Conservation (phyloP, 2,329 filamentous ascomycete genomes). For the Eutypella sp. region DNA sequence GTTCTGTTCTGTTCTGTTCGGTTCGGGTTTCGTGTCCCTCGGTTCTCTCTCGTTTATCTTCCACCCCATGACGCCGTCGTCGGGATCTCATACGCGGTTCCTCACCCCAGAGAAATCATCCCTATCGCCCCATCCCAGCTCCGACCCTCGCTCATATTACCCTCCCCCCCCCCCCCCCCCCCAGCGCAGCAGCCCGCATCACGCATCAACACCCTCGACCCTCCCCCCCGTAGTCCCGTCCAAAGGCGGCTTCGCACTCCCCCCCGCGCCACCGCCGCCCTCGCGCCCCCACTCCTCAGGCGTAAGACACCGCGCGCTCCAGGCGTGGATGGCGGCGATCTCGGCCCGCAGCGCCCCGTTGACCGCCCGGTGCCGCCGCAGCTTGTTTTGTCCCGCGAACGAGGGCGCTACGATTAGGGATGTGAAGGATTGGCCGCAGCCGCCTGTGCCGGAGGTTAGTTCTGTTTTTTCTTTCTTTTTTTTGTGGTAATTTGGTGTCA, state of each 20-base stretch:
- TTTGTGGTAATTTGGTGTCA: neutral
- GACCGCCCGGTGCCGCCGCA: conserved; percentile 82
- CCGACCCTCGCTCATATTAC: neutral
- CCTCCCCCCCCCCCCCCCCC: neutral
- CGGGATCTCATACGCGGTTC: no score
- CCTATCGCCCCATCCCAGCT: neutral
- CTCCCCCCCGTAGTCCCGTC: conserved; percentile 40
- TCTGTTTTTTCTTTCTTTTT: conserved; percentile 1
- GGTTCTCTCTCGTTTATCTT: no score
- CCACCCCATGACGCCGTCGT: no score
- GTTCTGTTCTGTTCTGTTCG: no score
- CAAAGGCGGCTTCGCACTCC: conserved; percentile 30
- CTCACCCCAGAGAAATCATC: no score
- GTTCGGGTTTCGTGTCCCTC: no score
- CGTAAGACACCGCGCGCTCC: conserved; percentile 91
- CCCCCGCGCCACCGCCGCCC: conserved; percentile 10
- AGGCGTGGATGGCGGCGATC: conserved; percentile 88
- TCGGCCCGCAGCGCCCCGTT: conserved; percentile 80
- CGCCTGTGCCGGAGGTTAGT: conserved; percentile 35
- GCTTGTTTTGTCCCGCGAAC: conserved; percentile 67
- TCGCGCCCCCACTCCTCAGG: conserved; percentile 76
- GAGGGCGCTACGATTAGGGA: conserved; percentile 58
- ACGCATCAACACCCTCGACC: conserved; percentile 35
- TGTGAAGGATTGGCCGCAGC: conserved; percentile 58
- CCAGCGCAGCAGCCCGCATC: conserved; percentile 3